A percentile compares a stretch with the other conserved stretches of the same genome.
phyloP scores from a whole-genome alignment of 2,329 filamentous ascomycete genomes.

The Diatrype stigma region DNA sequence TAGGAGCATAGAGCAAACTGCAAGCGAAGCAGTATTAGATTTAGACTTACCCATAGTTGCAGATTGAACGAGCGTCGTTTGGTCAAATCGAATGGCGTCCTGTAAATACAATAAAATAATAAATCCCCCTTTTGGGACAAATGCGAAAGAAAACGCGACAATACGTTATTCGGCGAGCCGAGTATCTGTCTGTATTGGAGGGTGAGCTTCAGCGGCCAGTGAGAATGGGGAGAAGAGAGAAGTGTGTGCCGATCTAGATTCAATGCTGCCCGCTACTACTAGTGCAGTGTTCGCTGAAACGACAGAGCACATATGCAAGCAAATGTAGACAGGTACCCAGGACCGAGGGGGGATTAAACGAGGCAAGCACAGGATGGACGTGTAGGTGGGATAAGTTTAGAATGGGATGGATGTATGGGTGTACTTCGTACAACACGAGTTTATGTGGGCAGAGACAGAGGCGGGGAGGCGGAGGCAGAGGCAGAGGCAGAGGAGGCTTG shows the following conservation, averaged over 20 bases:
- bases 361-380: not conserved
- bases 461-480: too few species aligned
- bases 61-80: not conserved
- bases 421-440: not conserved
- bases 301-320: too few species aligned
- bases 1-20: too few species aligned
- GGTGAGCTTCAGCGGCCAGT: not conserved
- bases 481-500: too few species aligned
- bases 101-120: not conserved
- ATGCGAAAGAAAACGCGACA: not conserved
- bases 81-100: not conserved
- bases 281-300: too few species aligned
- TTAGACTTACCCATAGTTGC: not conserved
- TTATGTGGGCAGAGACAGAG: not conserved
- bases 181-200: not conserved
- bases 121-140: not conserved
- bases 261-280: not conserved
- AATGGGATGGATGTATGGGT: too few species aligned
- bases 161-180: not conserved
- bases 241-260: not conserved
- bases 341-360: too few species aligned
- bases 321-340: too few species aligned
- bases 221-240: not conserved
- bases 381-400: not conserved
- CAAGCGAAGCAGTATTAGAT: not conserved